These are phyloP conservation scores for Allium sativum DNA, from an alignment of 106 monocot species.

Conservation along the genomic window DNA sequence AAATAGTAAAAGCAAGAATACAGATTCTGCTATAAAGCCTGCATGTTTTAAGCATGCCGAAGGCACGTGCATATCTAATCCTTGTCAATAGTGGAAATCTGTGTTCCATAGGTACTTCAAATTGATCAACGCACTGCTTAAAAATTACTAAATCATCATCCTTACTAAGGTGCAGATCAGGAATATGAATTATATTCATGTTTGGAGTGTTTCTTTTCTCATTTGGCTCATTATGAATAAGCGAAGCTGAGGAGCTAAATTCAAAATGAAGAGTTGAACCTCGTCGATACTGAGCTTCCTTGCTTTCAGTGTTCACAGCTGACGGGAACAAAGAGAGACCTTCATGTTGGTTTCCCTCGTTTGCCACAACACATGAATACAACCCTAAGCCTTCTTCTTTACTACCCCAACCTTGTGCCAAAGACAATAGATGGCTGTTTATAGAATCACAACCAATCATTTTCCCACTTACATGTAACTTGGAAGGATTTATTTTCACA, in stretches of 20 bases:
- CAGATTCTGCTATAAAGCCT: constrained; percentile 76
- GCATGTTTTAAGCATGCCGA: constrained; percentile 50
- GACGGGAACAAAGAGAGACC: constrained; percentile 72
- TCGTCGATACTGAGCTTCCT: constrained; percentile 49
- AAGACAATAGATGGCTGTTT: constrained; percentile 73
- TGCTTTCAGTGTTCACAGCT: constrained; percentile 48
- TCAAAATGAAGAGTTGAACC: constrained; percentile 98
- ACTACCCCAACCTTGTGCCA: constrained; percentile 98
- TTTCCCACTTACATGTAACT: constrained; percentile 91
- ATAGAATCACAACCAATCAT: constrained; percentile 67
- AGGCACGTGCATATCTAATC: constrained; percentile 91
- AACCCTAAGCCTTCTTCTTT: constrained; percentile 99
- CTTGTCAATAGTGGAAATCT: constrained; percentile 90
- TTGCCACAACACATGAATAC: constrained; percentile 77
- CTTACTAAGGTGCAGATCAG: constrained; percentile 77
- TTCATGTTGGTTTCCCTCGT: constrained; percentile 70
- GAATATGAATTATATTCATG: constrained; percentile 64
- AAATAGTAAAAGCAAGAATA: constrained; percentile 83
- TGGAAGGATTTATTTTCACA: constrained; percentile 95
- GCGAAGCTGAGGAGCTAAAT: constrained; percentile 33
- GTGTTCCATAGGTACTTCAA: constrained; percentile 74
- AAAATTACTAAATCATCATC: constrained; percentile 82
- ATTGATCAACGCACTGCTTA: constrained; percentile 76
- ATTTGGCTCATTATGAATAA: constrained; percentile 13
- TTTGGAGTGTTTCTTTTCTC: constrained; percentile 26